Evolutionary conservation across 768 basidiomycete species (phyloP).

Genomic region (Termitomyces sp.): DNA sequence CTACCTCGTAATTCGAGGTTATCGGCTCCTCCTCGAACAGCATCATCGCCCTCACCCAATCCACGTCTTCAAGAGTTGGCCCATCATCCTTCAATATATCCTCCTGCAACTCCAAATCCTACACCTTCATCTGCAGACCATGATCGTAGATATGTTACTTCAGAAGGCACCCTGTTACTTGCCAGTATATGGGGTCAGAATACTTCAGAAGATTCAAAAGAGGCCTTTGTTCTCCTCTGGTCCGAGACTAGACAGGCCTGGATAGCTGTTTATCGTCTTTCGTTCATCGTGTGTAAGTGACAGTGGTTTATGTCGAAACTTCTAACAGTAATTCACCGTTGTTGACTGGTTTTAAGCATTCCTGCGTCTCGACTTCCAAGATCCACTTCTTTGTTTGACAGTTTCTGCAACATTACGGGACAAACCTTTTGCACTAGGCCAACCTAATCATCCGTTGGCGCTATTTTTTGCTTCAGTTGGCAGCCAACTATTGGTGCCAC

Average conservation of each 20-base stretch:
- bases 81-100: conserved; percentile 63
- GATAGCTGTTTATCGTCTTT: conserved; percentile 77
- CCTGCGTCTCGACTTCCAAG: conserved; percentile 56
- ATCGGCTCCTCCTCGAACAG: conserved; percentile 49
- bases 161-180: conserved; percentile 71
- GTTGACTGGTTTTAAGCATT: conserved; percentile 46
- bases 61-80: conserved; percentile 26
- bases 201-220: conserved; percentile 34
- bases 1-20: conserved; percentile 31
- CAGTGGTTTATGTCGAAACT: neutral
- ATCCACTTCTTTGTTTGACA: conserved; percentile 82
- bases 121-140: conserved; percentile 66
- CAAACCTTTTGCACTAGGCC: conserved; percentile 46
- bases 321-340: neutral
- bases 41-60: conserved; percentile 36
- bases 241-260: conserved; percentile 54
- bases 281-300: conserved; percentile 72
- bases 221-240: conserved; percentile 64
- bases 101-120: conserved; percentile 81
- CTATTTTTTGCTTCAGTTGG: conserved; percentile 31
- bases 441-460: conserved; percentile 38
- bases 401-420: conserved; percentile 86
- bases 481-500: conserved; percentile 26
- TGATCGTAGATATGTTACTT: conserved; percentile 71
- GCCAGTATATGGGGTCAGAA: conserved; percentile 74